These are phyloP conservation scores for Triangularia verruculosa DNA, from an alignment of 2,329 filamentous ascomycete species.

Conservation along the genomic window DNA sequence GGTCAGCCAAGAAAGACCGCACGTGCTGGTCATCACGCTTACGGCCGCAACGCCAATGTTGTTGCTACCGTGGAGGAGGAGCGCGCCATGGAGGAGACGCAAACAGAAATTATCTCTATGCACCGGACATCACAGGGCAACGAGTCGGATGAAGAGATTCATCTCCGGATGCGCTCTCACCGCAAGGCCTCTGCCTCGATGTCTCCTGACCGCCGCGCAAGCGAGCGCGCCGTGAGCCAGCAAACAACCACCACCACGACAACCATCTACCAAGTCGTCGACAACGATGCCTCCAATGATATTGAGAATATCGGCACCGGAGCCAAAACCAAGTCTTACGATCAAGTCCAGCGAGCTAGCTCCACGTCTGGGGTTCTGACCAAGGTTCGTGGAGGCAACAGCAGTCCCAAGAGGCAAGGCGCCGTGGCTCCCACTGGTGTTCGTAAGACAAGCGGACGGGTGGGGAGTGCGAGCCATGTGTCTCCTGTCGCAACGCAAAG, in stretches of 20 bases:
- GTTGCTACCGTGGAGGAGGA: slow-evolving; percentile 44
- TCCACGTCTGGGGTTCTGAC: slow-evolving; percentile 56
- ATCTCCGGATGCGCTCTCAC: slow-evolving; percentile 68
- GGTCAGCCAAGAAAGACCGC: slow-evolving; percentile 89
- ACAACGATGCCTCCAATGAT: slow-evolving; percentile 68
- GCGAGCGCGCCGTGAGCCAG: slow-evolving; percentile 66
- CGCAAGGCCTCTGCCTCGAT: slow-evolving; percentile 64
- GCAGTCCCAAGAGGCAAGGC: slow-evolving; percentile 35
- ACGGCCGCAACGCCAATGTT: slow-evolving; percentile 53
- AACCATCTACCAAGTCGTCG: slow-evolving; percentile 54
- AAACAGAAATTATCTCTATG: slow-evolving; percentile 59
- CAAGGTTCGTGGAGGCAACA: slow-evolving; percentile 55
- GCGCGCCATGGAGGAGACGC: slow-evolving; percentile 47
- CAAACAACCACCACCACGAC: slow-evolving; percentile 68
- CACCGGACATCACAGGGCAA: slow-evolving; percentile 60
- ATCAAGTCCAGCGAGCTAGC: slow-evolving; percentile 44
- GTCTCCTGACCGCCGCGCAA: slow-evolving; percentile 44
- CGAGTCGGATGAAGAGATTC: slow-evolving; percentile 80
- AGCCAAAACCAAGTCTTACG: slow-evolving; percentile 55
- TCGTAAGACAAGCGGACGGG: slow-evolving; percentile 63
- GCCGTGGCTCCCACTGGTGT: slow-evolving; percentile 53
- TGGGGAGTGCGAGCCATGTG: slow-evolving; percentile 54
- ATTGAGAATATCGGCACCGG: slow-evolving; percentile 64
- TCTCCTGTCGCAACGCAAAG: slow-evolving; percentile 46
- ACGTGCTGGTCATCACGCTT: slow-evolving; percentile 65